These are phyloP conservation scores for Tylopilus plumbeoviolaceoides DNA, from an alignment of 768 basidiomycete genomes.

Conservation along the genomic window DNA sequence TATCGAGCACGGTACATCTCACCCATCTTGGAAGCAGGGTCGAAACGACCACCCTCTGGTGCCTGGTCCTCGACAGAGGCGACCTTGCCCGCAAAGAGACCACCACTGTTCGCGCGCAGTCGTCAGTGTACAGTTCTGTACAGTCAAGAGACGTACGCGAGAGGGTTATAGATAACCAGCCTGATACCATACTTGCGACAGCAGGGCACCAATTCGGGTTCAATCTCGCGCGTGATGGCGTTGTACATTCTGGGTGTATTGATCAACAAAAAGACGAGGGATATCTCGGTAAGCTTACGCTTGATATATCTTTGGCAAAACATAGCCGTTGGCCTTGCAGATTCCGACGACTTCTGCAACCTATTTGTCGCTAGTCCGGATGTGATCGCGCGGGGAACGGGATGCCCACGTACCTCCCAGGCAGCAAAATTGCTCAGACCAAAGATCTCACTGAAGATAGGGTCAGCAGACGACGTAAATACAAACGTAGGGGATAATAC, in stretches of 20 bases:
- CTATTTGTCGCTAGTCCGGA: constrained; percentile 17
- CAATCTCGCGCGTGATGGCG: constrained; percentile 44
- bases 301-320: constrained; percentile 54
- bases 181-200: constrained; percentile 54
- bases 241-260: constrained; percentile 38
- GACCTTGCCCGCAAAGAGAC: constrained; percentile 44
- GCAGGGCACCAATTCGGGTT: constrained; percentile 51
- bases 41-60: constrained; percentile 40
- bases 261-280: neutral
- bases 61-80: constrained; percentile 28
- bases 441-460: constrained; percentile 42
- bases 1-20: constrained; percentile 45
- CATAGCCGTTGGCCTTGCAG: constrained; percentile 50
- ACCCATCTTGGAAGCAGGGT: constrained; percentile 35
- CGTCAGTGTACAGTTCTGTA: neutral
- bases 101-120: neutral
- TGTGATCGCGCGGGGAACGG: neutral
- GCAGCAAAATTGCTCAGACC: constrained; percentile 58
- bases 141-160: constrained; percentile 35
- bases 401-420: constrained; percentile 42
- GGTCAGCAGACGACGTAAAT: neutral
- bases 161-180: constrained; percentile 54
- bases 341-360: constrained; percentile 59
- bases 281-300: constrained; percentile 33
- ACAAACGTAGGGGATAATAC: constrained; percentile 25